Percentiles rank a stretch among this genome's conserved stretches.
phyloP scores from a whole-genome alignment of 257 asterid genomes.

The Solanum sitiens region DNA sequence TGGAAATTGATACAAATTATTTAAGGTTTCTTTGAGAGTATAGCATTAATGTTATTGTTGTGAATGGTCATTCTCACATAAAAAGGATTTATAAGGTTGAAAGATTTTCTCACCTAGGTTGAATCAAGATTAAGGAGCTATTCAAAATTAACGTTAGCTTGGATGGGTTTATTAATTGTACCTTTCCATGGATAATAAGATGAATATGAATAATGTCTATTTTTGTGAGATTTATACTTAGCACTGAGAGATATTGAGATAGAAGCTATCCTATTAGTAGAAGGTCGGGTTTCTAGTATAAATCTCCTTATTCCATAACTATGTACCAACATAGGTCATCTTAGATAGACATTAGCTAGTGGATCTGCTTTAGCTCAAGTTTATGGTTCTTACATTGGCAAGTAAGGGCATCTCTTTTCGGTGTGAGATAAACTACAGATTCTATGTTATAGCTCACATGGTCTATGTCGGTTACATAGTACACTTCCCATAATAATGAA shows the following conservation, averaged over 20 bases:
- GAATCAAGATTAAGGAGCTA: not conserved
- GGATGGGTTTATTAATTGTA: not conserved
- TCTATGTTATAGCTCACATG: not conserved
- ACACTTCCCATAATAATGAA: not conserved
- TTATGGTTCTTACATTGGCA: not conserved
- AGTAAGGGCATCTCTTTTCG: not conserved
- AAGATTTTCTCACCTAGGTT: not conserved
- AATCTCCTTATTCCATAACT: no score
- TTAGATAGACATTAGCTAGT: not conserved
- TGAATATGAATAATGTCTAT: no score
- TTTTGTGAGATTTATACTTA: not conserved
- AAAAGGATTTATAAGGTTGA: not conserved
- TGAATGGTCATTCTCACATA: not conserved
- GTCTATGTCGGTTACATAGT: not conserved
- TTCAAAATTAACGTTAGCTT: no score
- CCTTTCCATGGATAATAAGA: not conserved
- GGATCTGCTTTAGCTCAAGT: not conserved
- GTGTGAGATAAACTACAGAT: not conserved
- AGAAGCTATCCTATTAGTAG: not conserved
- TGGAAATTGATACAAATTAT: not conserved
- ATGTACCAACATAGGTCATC: not conserved
- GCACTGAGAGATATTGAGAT: not conserved
- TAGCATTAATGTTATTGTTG: not conserved
- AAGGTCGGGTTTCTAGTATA: not conserved
- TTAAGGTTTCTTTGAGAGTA: not conserved